These are phyloP conservation scores for Hippophae gyantsensis DNA, from an alignment of 306 rosid genomes.

Conservation along the genomic window DNA sequence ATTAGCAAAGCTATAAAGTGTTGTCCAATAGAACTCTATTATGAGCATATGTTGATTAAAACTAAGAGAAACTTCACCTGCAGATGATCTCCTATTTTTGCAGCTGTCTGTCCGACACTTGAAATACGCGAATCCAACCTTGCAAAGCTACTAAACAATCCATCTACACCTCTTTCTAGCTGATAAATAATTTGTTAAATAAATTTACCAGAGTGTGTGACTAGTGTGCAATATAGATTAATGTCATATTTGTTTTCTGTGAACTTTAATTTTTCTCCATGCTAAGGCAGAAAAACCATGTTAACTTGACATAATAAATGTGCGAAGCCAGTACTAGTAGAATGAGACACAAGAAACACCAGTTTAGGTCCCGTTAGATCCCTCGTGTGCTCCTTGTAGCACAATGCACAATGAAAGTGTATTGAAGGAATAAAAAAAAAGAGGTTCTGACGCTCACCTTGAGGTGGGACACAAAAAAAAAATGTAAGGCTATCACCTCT, in stretches of 20 bases:
- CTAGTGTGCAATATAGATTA: not conserved
- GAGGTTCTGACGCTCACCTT: too few relatives aligned
- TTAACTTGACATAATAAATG: too few relatives aligned
- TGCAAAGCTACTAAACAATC: slow-evolving; percentile 93
- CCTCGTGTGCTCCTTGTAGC: too few relatives aligned
- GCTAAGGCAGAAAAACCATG: too few relatives aligned
- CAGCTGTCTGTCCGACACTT: slow-evolving; percentile 99
- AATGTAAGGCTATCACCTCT: too few relatives aligned
- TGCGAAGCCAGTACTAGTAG: too few relatives aligned
- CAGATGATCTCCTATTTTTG: slow-evolving; percentile 98
- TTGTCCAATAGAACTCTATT: slow-evolving; percentile 5
- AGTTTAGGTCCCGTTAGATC: too few relatives aligned
- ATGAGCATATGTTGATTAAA: slow-evolving; percentile 15
- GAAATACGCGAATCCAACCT: slow-evolving; percentile 97
- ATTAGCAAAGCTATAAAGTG: slow-evolving; percentile 1
- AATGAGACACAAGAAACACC: too few relatives aligned
- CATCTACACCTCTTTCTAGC: slow-evolving; percentile 99
- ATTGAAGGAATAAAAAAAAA: too few relatives aligned
- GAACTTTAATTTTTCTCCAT: too few relatives aligned
- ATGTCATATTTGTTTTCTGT: not conserved
- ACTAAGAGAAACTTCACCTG: slow-evolving; percentile 56
- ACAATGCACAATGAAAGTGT: too few relatives aligned
- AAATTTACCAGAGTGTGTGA: slow-evolving; percentile 7
- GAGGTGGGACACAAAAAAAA: too few relatives aligned
- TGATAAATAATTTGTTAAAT: slow-evolving; percentile 27